phyloP scores from a whole-genome alignment of 2,329 filamentous ascomycete genomes.

The Tolypocladium paradoxum region DNA sequence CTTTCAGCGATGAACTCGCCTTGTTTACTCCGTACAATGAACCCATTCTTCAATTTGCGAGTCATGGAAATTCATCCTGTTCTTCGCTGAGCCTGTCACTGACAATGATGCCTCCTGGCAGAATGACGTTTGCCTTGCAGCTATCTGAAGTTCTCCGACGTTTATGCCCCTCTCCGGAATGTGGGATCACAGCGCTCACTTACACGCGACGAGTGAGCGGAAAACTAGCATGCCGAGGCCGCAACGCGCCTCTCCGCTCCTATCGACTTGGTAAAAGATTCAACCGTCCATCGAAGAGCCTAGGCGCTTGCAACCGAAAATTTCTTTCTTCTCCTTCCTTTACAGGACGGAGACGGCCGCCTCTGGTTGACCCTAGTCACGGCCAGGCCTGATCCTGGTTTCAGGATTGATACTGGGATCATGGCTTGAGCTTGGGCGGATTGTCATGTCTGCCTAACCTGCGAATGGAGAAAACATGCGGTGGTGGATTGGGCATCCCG shows the following conservation, averaged over 20 bases:
- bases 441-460: background rate
- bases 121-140: background rate
- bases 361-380: background rate
- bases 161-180: background rate
- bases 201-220: background rate
- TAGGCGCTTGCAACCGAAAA: background rate
- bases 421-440: background rate
- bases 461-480: background rate
- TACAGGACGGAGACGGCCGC: background rate
- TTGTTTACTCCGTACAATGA: background rate
- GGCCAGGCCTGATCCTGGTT: background rate
- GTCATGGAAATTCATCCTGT: background rate
- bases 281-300: background rate
- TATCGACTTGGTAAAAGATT: background rate
- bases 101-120: background rate
- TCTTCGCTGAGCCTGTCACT: background rate
- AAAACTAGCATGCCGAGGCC: background rate
- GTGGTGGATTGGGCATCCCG: background rate
- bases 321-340: background rate
- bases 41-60: background rate
- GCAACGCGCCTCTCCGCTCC: background rate
- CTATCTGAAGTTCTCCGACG: background rate
- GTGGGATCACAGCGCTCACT: background rate
- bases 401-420: background rate
- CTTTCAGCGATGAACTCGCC: background rate